Conservation (phyloP, 2,329 filamentous ascomycete genomes). For the Grosmannia serpens region DNA sequence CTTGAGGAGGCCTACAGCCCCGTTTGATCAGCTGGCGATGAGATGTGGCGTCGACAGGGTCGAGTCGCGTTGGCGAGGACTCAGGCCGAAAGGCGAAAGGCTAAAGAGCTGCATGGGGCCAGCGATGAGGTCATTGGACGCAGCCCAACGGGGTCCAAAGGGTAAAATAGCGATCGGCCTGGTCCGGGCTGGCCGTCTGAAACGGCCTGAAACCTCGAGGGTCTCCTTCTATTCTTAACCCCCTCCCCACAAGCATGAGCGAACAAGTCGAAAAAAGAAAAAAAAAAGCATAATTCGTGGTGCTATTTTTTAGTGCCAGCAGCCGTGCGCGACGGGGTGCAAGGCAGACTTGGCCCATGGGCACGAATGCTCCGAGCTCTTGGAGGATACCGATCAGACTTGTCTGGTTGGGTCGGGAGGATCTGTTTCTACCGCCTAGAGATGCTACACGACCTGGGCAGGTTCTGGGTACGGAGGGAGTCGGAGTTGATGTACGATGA, state of each 20-base stretch:
- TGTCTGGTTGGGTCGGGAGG: too few relatives aligned
- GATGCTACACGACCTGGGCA: too few relatives aligned
- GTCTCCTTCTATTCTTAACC: neutral
- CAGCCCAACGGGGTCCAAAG: too few relatives aligned
- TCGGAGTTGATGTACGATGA: neutral
- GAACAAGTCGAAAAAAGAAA: neutral
- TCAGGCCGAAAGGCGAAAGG: neutral
- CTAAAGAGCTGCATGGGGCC: too few relatives aligned
- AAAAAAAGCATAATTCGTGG: neutral
- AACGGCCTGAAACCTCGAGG: slow-evolving; percentile 7
- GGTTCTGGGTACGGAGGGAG: too few relatives aligned
- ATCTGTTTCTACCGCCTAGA: too few relatives aligned
- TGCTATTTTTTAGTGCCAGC: neutral
- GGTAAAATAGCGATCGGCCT: neutral
- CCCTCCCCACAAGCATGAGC: neutral
- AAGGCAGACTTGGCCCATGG: too few relatives aligned
- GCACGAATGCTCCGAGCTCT: too few relatives aligned
- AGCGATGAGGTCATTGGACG: neutral
- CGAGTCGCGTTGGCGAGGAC: too few relatives aligned
- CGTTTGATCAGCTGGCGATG: neutral
- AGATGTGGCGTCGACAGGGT: too few relatives aligned
- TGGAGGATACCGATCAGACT: too few relatives aligned
- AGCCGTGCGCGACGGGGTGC: neutral
- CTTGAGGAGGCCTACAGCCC: neutral
- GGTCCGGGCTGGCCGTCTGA: slow-evolving; percentile 1